Evolutionary conservation across 225 moss, liverwort and hornwort genomes (phyloP).

Genomic region (Anthoceros angustus): DNA sequence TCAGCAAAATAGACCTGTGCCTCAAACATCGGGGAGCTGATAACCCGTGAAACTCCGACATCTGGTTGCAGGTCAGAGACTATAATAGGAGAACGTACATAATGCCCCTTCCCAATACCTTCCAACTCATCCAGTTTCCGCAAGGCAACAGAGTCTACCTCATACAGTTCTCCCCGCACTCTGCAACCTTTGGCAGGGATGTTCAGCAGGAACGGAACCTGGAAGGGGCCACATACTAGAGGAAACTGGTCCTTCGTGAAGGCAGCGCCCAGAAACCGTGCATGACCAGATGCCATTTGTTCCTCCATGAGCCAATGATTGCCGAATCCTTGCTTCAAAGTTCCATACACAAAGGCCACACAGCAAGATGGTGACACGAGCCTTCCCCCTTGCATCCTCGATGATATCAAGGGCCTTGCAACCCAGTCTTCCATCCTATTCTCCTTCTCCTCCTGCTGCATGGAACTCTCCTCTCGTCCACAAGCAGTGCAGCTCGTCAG

Average conservation of each 20-base stretch:
- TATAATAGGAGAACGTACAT: slow-evolving; percentile 37
- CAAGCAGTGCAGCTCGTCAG: too few species aligned
- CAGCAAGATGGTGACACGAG: neutral
- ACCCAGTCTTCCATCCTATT: too few species aligned
- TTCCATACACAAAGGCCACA: slow-evolving; percentile 73
- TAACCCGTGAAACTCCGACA: slow-evolving; percentile 8
- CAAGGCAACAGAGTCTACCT: slow-evolving; percentile 50
- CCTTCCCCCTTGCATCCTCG: neutral
- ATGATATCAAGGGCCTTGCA: neutral
- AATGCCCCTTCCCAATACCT: slow-evolving; percentile 58
- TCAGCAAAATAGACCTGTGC: slow-evolving; percentile 71
- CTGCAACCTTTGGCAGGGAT: slow-evolving; percentile 41
- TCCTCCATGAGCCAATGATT: slow-evolving; percentile 83
- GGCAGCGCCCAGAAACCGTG: slow-evolving; percentile 56
- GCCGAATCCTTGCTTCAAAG: slow-evolving; percentile 66
- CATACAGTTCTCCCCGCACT: slow-evolving; percentile 67
- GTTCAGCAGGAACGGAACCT: slow-evolving; percentile 73
- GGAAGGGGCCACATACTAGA: slow-evolving; percentile 85
- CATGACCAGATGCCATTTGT: slow-evolving; percentile 38
- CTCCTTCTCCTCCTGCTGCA: too few species aligned
- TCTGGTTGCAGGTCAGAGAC: slow-evolving; percentile 44
- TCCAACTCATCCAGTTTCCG: slow-evolving; percentile 63
- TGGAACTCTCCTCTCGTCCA: too few species aligned
- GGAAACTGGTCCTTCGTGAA: slow-evolving; percentile 58
- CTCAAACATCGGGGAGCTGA: slow-evolving; percentile 22